A percentile compares a stretch with the other conserved stretches of the same genome.
phyloP scores from a whole-genome alignment of 495 filamentous ascomycete genomes.

The Recurvomyces mirabilis region DNA sequence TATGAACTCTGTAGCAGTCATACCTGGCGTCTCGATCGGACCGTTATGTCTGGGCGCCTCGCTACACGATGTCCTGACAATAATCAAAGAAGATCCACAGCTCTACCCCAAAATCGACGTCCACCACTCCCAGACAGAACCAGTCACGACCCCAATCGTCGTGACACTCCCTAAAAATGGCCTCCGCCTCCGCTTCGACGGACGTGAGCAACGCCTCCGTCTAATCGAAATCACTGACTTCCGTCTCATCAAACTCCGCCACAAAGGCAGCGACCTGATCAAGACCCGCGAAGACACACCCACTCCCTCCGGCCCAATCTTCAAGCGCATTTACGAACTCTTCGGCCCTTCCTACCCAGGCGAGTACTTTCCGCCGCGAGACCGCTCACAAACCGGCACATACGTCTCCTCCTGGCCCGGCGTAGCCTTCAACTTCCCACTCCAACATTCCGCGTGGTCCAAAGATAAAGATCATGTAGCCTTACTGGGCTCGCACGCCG shows the following conservation, averaged over 20 bases:
- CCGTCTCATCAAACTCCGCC: conserved; percentile 65
- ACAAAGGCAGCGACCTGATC: conserved; percentile 76
- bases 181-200: conserved; percentile 82
- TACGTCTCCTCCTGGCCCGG: conserved; percentile 92
- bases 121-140: conserved; percentile 56
- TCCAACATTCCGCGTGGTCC: conserved; percentile 66
- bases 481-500: conserved; percentile 65
- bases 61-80: conserved; percentile 73
- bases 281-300: conserved; percentile 41
- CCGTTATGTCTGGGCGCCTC: conserved; percentile 59
- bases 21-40: conserved; percentile 7
- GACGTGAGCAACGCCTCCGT: conserved; percentile 79
- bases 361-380: conserved; percentile 62
- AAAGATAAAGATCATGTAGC: conserved; percentile 75
- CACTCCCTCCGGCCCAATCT: conserved; percentile 55
- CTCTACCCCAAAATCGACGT: conserved; percentile 74
- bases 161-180: conserved; percentile 73
- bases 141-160: conserved; percentile 59
- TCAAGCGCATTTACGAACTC: conserved; percentile 81
- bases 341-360: conserved; percentile 87
- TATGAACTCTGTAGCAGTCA: too few relatives aligned
- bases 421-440: conserved; percentile 79
- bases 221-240: conserved; percentile 89
- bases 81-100: conserved; percentile 72
- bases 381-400: conserved; percentile 40